These are phyloP conservation scores for Cornus suecica DNA, from an alignment of 148 eudicot genomes.

Conservation along the genomic window DNA sequence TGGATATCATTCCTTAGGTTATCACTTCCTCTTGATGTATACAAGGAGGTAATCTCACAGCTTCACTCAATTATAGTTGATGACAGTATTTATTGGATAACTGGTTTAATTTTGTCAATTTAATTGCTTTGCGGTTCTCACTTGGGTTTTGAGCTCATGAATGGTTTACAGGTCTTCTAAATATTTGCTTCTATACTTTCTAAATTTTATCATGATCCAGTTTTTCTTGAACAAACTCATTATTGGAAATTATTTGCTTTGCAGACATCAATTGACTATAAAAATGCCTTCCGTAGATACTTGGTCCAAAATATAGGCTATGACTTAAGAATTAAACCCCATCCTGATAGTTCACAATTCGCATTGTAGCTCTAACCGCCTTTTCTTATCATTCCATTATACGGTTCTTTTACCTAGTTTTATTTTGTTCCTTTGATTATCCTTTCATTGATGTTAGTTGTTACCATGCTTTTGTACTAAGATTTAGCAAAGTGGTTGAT, in stretches of 20 bases:
- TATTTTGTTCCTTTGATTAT: neutral
- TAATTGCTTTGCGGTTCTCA: neutral
- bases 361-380: neutral
- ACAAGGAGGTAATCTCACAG: slow-evolving; percentile 67
- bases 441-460: too few species aligned
- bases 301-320: neutral
- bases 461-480: neutral
- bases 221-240: neutral
- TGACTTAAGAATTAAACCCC: neutral
- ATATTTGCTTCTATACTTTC: too few species aligned
- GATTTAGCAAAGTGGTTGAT: neutral
- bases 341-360: neutral
- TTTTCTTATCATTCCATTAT: neutral
- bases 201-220: neutral
- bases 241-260: neutral
- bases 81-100: neutral
- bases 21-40: slow-evolving; percentile 82
- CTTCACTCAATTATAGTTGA: neutral
- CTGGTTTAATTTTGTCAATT: neutral
- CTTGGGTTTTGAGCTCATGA: neutral
- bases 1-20: slow-evolving; percentile 85
- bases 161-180: neutral
- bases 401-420: too few species aligned
- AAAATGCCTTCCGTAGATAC: neutral
- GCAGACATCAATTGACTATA: neutral